phyloP scores from a whole-genome alignment of 225 moss, liverwort and hornwort genomes.

The Thuidium tamariscinum region DNA sequence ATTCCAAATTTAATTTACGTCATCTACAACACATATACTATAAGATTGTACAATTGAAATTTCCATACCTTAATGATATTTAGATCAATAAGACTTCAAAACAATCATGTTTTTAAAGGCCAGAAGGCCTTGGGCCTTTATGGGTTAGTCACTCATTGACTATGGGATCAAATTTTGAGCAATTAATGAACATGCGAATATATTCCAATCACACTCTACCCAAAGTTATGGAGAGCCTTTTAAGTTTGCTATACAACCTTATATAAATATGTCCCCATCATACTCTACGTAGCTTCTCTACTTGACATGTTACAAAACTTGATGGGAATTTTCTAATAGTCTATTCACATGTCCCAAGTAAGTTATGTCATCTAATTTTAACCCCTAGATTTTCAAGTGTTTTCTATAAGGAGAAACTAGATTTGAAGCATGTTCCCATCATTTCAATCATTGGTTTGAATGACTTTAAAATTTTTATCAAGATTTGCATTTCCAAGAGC shows the following conservation, averaged over 20 bases:
- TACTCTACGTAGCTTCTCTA: too few species aligned
- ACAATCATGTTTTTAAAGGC: too few species aligned
- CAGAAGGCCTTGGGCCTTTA: too few species aligned
- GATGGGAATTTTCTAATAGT: rapidly evolving
- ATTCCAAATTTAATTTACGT: too few species aligned
- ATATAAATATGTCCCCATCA: not conserved
- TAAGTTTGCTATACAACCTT: not conserved
- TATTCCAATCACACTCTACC: not conserved
- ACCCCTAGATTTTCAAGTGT: rapidly evolving
- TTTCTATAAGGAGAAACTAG: rapidly evolving
- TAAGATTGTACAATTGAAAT: too few species aligned
- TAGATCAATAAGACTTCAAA: too few species aligned
- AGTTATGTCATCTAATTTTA: too few species aligned
- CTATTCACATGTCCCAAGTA: rapidly evolving
- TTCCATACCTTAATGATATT: too few species aligned
- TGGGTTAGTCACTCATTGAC: too few species aligned
- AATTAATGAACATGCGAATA: not conserved
- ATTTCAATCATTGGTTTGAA: not conserved
- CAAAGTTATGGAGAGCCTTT: too few species aligned
- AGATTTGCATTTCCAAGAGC: not conserved
- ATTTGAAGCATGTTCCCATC: too few species aligned
- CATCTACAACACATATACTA: too few species aligned
- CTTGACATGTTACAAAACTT: not conserved
- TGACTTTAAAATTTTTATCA: not conserved
- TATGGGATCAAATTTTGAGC: not conserved